Conservation (phyloP, 2,329 filamentous ascomycete genomes). For the Fusarium papillatum region DNA sequence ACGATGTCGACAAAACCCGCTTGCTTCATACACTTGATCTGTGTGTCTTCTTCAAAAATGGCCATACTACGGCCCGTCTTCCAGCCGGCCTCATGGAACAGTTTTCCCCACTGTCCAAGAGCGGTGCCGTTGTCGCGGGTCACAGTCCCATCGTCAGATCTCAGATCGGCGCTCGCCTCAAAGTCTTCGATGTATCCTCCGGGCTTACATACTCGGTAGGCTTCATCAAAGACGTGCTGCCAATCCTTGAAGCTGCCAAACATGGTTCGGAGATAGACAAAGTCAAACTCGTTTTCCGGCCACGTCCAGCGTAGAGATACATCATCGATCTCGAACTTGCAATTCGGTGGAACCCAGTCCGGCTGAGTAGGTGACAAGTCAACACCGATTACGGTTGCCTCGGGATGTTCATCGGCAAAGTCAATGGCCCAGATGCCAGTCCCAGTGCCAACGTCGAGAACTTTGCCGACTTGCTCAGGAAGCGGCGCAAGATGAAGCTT, state of each 20-base stretch:
- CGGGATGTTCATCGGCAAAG: slow-evolving; percentile 20
- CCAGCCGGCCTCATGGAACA: slow-evolving; percentile 16
- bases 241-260: slow-evolving; percentile 17
- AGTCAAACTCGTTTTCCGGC: slow-evolving; percentile 16
- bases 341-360: slow-evolving; percentile 11
- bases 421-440: slow-evolving; percentile 34
- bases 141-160: slow-evolving; percentile 17
- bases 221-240: slow-evolving; percentile 15
- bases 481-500: slow-evolving; percentile 15
- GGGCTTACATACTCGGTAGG: slow-evolving; percentile 16
- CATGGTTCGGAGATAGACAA: slow-evolving; percentile 16
- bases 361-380: slow-evolving; percentile 25
- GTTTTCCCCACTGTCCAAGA: slow-evolving; percentile 14
- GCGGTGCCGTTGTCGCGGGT: slow-evolving; percentile 17
- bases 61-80: slow-evolving; percentile 18
- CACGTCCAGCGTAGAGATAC: slow-evolving; percentile 11
- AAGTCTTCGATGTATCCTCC: slow-evolving; percentile 20
- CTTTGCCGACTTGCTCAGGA: neutral
- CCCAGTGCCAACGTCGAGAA: slow-evolving; percentile 26
- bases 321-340: slow-evolving; percentile 21
- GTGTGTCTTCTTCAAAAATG: slow-evolving; percentile 10
- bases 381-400: slow-evolving; percentile 9
- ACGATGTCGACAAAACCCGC: slow-evolving; percentile 16
- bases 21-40: slow-evolving; percentile 18
- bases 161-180: slow-evolving; percentile 14